These are phyloP conservation scores for Myxozyma melibiosi DNA, from an alignment of 805 yeast species.

Conservation along the genomic window DNA sequence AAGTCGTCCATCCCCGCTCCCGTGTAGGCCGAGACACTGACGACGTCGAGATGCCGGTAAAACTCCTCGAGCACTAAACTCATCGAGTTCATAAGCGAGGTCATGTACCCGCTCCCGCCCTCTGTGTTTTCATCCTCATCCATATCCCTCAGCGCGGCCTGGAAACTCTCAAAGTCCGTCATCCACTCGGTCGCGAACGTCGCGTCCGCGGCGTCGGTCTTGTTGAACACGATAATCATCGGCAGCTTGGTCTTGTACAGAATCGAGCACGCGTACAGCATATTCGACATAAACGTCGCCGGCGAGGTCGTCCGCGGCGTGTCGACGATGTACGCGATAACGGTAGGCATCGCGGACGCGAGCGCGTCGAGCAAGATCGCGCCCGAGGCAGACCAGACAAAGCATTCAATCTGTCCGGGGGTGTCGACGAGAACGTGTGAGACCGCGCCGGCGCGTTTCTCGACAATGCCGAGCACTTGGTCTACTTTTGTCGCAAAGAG, in stretches of 20 bases:
- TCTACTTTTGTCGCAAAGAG: slow-evolving; percentile 93
- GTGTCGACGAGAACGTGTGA: slow-evolving; percentile 82
- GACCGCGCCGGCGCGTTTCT: slow-evolving; percentile 60
- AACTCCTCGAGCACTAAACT: slow-evolving; percentile 95
- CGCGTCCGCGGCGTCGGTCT: slow-evolving; percentile 84
- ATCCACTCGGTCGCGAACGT: slow-evolving; percentile 95
- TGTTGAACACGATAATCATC: slow-evolving; percentile 94
- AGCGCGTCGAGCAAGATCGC: slow-evolving; percentile 94
- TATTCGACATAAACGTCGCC: slow-evolving; percentile 95
- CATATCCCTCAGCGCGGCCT: slow-evolving; percentile 68
- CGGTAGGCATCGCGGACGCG: slow-evolving; percentile 94
- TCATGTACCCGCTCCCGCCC: slow-evolving; percentile 87
- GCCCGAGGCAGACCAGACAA: slow-evolving; percentile 94
- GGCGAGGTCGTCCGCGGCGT: slow-evolving; percentile 95
- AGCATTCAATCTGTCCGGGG: slow-evolving; percentile 98
- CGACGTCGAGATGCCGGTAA: slow-evolving; percentile 88
- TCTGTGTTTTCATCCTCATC: slow-evolving; percentile 62
- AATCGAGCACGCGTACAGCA: slow-evolving; percentile 97
- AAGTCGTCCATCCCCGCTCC: slow-evolving; percentile 95
- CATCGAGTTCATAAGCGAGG: slow-evolving; percentile 90
- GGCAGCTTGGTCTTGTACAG: slow-evolving; percentile 94
- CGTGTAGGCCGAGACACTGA: slow-evolving; percentile 87
- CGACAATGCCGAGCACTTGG: slow-evolving; percentile 84
- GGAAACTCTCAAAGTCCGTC: slow-evolving; percentile 93
- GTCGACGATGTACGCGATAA: slow-evolving; percentile 92